A percentile compares a stretch with the other conserved stretches of the same genome.
Evolutionary conservation across 768 basidiomycete species (phyloP).

Genomic region (Leucosporidium scottii): DNA sequence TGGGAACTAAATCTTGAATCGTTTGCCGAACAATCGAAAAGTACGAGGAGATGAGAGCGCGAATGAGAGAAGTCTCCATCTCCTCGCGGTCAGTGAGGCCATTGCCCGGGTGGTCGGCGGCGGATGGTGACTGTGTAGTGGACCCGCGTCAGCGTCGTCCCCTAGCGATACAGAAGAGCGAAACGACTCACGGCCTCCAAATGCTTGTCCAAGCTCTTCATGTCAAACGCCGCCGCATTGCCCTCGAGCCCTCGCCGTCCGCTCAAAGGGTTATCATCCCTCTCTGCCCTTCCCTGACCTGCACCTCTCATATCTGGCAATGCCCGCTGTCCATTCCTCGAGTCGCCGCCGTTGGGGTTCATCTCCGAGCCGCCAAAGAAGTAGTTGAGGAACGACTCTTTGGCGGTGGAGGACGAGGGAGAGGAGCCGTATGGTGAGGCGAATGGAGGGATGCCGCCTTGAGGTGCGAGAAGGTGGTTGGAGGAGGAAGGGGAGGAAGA

Average conservation of each 20-base stretch:
- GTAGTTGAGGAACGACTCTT: conserved; percentile 92
- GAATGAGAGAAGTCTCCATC: conserved; percentile 72
- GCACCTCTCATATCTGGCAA: conserved; percentile 1
- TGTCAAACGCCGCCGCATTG: conserved; percentile 83
- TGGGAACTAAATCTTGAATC: conserved; percentile 48
- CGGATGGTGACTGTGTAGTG: conserved; percentile 47
- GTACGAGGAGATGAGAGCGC: conserved; percentile 89
- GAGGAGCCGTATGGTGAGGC: conserved; percentile 13
- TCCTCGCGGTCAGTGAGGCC: conserved; percentile 53
- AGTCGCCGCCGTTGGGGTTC: background rate
- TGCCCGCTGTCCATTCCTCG: background rate
- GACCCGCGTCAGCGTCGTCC: background rate
- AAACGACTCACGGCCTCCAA: conserved; percentile 83
- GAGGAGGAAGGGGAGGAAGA: conserved; percentile 27
- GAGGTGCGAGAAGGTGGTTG: conserved; percentile 12
- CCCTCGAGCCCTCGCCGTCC: conserved; percentile 53
- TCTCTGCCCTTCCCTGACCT: background rate
- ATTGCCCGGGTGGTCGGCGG: conserved; percentile 47
- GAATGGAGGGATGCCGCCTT: conserved; percentile 8
- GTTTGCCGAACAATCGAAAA: conserved; percentile 93
- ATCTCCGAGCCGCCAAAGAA: conserved; percentile 79
- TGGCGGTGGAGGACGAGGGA: conserved; percentile 44
- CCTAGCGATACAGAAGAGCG: background rate
- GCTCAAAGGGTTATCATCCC: conserved; percentile 40
- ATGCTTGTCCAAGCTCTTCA: conserved; percentile 97